phyloP scores from a whole-genome alignment of 2,329 filamentous ascomycete species.

The Penicillium sclerotigenum region DNA sequence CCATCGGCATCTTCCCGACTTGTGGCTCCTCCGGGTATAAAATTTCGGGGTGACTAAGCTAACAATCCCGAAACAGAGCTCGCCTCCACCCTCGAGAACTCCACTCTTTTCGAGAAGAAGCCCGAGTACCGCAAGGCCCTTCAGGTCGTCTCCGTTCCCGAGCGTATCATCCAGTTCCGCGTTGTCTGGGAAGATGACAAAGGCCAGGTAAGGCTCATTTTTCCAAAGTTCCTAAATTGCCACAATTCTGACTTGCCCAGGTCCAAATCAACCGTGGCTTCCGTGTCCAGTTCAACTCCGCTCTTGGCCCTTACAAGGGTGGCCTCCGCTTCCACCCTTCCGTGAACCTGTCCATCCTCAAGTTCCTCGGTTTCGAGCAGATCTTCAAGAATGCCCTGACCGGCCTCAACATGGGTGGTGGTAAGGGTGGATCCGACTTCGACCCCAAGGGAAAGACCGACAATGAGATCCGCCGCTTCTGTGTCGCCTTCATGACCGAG shows the following conservation, averaged over 20 bases:
- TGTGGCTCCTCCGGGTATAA: conserved; percentile 6
- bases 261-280: conserved; percentile 91
- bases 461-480: conserved; percentile 96
- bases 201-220: conserved; percentile 47
- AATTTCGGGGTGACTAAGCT: conserved; percentile 13
- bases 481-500: conserved; percentile 92
- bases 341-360: conserved; percentile 67
- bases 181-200: conserved; percentile 96
- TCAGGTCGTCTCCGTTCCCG: conserved; percentile 80
- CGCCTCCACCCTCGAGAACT: conserved; percentile 89
- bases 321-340: conserved; percentile 87
- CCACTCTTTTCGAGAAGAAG: conserved; percentile 86
- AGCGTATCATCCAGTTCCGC: conserved; percentile 95
- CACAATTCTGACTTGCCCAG: conserved; percentile 36
- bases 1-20: conserved; percentile 21
- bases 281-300: conserved; percentile 98
- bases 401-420: conserved; percentile 91
- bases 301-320: conserved; percentile 96
- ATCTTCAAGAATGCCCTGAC: conserved; percentile 99
- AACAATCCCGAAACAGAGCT: conserved; percentile 63
- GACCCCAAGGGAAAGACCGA: conserved; percentile 98
- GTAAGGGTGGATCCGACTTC: conserved; percentile 97
- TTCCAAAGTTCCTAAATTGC: neutral
- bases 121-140: conserved; percentile 93
- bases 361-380: conserved; percentile 99